Evolutionary conservation across 441 rosid species (phyloP), one percentile per base, ranked within the genome.

Genomic region (Gossypium lobatum): DNA sequence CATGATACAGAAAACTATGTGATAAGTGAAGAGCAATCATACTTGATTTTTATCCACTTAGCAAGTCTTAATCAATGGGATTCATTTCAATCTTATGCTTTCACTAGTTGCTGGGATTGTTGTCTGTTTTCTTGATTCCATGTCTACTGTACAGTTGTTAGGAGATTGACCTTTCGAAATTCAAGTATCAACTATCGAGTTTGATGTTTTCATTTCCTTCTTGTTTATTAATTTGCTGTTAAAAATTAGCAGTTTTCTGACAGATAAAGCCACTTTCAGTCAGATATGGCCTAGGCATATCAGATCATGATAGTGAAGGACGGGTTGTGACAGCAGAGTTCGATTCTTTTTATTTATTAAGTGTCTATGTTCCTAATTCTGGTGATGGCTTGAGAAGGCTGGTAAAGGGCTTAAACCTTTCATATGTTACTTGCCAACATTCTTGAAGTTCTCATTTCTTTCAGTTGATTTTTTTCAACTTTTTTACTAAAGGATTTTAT

Each of bases 371-470:
- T 72, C 99, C 98, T 70, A 95, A 93, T 77, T 90, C 99, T 28
- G 97, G 99, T 64, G 99, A 95, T 76, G 99, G 98, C 85, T 80
- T 95, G 84, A 90, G 79, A 83, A 90, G 97, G 86, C 86, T 95
- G 97, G 98, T 93, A 88, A 77, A 64, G 71, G 60, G 66, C 48
- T 65, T 31, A 45, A 50, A 75, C 69, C 65, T 68, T 20, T 8
- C 61, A 10, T 61, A 17, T 55, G 37, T 66, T 64, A 21, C 50
- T 50, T 55, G 16, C 11, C 54, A 48, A 10, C 46, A 18, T 63
- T 63, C 62, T 31, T 31, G 46, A 64, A 63, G 60, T 64, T 34
- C 64, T 39, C 70, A 46, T 59, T 76, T 20, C 46, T 16, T 61
- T 7, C 26, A 3, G 5, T 50, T 73, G 17, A 34, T 58, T 8